Evolutionary conservation across 345 rosid genomes (phyloP).

Genomic region (Arabidopsis thaliana): DNA sequence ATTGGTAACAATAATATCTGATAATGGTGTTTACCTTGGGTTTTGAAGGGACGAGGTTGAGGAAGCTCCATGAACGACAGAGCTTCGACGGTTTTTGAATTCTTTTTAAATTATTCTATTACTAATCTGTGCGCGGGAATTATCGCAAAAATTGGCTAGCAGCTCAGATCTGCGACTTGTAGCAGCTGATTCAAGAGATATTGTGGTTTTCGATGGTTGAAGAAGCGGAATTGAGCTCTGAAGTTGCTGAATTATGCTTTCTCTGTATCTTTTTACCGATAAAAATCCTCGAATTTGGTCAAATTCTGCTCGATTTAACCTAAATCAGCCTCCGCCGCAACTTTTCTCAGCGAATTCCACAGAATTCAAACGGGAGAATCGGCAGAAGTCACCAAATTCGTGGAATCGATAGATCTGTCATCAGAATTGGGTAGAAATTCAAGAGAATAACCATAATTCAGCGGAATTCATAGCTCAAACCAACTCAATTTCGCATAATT

Average conservation of each 20-base stretch:
- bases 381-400: neutral
- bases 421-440: constrained; percentile 13
- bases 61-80: constrained; percentile 78
- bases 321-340: constrained; percentile 4
- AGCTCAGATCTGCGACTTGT: constrained; percentile 53
- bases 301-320: neutral
- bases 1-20: neutral
- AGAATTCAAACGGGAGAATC: constrained; percentile 7
- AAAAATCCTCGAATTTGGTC: neutral
- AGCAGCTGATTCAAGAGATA: neutral
- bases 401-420: constrained; percentile 44
- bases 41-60: constrained; percentile 70
- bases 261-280: constrained; percentile 44
- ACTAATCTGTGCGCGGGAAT: constrained; percentile 12
- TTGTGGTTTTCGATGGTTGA: neutral
- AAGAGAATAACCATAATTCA: constrained; percentile 29
- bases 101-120: constrained; percentile 10
- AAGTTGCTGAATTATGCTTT: constrained; percentile 30
- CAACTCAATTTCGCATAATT: constrained; percentile 45
- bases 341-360: neutral
- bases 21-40: constrained; percentile 59
- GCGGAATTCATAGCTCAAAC: neutral
- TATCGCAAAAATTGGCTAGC: neutral
- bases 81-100: constrained; percentile 18
- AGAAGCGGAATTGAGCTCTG: constrained; percentile 2